phyloP scores from a whole-genome alignment of 1,284 basidiomycete genomes.

The Boletus sp. region DNA sequence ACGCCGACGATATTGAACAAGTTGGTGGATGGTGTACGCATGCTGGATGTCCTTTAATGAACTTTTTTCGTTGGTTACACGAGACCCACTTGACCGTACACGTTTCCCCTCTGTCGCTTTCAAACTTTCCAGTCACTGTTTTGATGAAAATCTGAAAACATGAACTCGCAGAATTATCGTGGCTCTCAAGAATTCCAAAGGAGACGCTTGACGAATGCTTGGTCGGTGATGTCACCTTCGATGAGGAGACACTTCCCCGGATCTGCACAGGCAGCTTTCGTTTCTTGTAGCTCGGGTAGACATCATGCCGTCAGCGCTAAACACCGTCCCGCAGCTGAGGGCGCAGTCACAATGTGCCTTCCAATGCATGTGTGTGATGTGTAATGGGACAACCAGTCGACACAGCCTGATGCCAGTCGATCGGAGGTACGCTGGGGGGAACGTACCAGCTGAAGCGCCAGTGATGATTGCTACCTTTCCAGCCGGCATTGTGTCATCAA shows the following conservation, averaged over 20 bases:
- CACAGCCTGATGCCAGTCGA: not conserved
- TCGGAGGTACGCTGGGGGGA: not conserved
- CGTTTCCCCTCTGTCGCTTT: no score
- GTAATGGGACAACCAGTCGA: not conserved
- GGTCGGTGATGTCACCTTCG: slow-evolving; percentile 63
- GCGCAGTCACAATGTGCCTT: slow-evolving; percentile 42
- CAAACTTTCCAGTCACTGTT: no score
- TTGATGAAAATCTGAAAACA: no score
- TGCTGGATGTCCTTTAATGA: no score
- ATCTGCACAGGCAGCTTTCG: slow-evolving; percentile 47
- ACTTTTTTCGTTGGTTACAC: not conserved
- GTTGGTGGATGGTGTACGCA: no score
- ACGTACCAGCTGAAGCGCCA: slow-evolving; percentile 25
- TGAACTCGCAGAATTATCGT: no score
- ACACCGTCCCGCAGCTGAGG: slow-evolving; percentile 57
- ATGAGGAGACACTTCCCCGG: slow-evolving; percentile 44
- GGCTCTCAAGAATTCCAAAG: slow-evolving; percentile 39
- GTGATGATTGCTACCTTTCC: slow-evolving; percentile 30
- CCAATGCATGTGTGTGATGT: slow-evolving; percentile 32
- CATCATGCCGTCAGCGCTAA: slow-evolving; percentile 61
- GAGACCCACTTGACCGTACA: no score
- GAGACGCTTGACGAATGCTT: slow-evolving; percentile 57
- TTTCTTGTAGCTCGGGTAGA: slow-evolving; percentile 56
- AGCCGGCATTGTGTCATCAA: slow-evolving; percentile 11
- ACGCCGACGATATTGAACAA: not conserved